Evolutionary conservation across 306 rosid species (phyloP), one percentile per base, ranked within the genome.

Genomic region (Quercus gilva): DNA sequence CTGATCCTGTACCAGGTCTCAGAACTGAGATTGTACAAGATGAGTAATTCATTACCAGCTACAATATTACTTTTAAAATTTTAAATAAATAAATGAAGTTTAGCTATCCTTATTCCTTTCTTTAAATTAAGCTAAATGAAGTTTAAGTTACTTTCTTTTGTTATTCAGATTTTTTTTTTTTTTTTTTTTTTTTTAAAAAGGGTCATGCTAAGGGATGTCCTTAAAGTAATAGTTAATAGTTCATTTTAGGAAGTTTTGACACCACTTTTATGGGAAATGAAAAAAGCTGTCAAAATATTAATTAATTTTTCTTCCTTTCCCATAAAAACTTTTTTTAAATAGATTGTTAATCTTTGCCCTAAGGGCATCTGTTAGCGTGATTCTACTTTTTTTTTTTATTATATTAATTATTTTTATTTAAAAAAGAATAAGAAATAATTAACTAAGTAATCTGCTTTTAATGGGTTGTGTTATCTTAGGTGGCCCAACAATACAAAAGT

Each of bases 241-340:
- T 0, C 0, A 35, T 35, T 35, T 35, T 35, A 35, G 0, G 2
- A 35, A 35, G 0, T 35, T 35, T 35, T 35, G 8, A 35, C 8
- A 35, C 0, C 0, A 35, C 0, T 35, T 35, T 35, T 35, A 35
- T 35, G 0, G 0, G 0, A 35, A 35, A 35, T 35, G 0, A 0
- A 35, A 35, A 35, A 35, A 35, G 0, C 0, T 6, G 8, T 35
- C 0, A 6, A 35, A 35, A 35, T 35, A 35, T 35, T 35, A 35
- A 6, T 35, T 35, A 35, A 0, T 35, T 35, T 6, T 35, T 35
- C 2, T 35, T 6, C 0, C 6, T 35, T 35, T 35, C 0, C 0
- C 0, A 35, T 35, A 35, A 35, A 35, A 6, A 0, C 0, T 35
- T 35, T 35, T 0, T 6, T 35, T 35, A 5, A 35, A 35, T 35